A percentile compares a stretch with the other conserved stretches of the same genome.
phyloP scores from a whole-genome alignment of 2,329 filamentous ascomycete genomes.

The Sclerotinia borealis region DNA sequence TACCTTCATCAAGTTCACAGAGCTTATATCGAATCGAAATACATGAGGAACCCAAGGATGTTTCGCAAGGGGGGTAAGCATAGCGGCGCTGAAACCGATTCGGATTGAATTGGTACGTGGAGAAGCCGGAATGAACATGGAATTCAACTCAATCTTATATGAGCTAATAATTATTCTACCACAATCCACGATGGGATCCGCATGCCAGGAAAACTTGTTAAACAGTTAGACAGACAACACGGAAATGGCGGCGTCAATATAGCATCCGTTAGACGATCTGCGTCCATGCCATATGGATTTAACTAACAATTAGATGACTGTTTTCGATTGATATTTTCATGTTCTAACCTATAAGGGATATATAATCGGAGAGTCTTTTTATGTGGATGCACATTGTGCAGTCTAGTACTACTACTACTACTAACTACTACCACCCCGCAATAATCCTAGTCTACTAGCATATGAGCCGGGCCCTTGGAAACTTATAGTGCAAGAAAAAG shows the following conservation, averaged over 20 bases:
- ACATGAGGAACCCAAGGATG: background rate
- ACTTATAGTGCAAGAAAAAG: background rate
- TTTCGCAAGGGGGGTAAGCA: background rate
- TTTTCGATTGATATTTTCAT: background rate
- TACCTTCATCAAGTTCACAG: too few species aligned
- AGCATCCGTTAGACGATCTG: background rate
- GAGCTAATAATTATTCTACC: background rate
- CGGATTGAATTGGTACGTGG: background rate
- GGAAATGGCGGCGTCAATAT: conserved; percentile 4
- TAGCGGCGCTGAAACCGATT: background rate
- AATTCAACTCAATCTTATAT: background rate
- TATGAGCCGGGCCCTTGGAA: conserved; percentile 13
- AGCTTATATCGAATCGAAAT: background rate
- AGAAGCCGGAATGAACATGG: background rate
- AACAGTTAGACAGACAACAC: too few species aligned
- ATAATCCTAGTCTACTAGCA: conserved; percentile 9
- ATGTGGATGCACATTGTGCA: background rate
- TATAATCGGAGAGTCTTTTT: background rate
- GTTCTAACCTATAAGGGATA: background rate
- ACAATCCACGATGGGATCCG: background rate
- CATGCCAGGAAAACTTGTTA: too few species aligned
- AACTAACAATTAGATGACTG: background rate
- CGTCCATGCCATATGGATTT: background rate
- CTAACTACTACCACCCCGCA: conserved; percentile 17
- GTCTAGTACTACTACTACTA: too few species aligned